These are phyloP conservation scores for Euphorbia lathyris DNA, from an alignment of 345 rosid genomes.

Conservation along the genomic window DNA sequence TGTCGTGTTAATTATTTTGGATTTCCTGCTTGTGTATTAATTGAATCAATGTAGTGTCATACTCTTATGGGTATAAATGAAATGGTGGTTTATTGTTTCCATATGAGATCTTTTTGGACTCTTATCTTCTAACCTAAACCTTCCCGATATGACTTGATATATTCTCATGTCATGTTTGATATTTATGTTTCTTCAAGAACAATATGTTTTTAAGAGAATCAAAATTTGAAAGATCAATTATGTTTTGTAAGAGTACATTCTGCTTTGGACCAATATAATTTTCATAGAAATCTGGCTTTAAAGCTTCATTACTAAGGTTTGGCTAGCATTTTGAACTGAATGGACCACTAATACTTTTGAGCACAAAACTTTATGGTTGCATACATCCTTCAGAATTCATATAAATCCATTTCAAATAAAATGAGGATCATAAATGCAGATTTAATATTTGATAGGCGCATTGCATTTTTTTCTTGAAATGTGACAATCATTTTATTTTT, in stretches of 20 bases:
- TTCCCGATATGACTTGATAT: too few species aligned
- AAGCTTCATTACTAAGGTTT: background rate
- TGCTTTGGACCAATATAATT: background rate
- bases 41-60: too few species aligned
- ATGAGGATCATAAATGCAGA: background rate
- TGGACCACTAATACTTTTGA: background rate
- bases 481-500: slow-evolving; percentile 12
- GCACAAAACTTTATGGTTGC: background rate
- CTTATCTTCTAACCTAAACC: too few species aligned
- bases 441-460: background rate
- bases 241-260: too few species aligned
- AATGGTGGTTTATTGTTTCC: too few species aligned
- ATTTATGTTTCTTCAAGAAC: background rate
- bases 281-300: background rate
- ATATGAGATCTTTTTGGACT: too few species aligned
- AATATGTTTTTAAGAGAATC: background rate
- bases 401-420: background rate
- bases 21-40: too few species aligned
- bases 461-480: background rate
- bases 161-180: background rate
- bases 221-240: background rate
- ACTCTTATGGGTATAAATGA: too few species aligned
- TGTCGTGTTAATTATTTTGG: too few species aligned
- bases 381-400: background rate
- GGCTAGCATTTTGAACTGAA: background rate